phyloP scores from a whole-genome alignment of 2,329 filamentous ascomycete species.

The Sarocladium strictum region DNA sequence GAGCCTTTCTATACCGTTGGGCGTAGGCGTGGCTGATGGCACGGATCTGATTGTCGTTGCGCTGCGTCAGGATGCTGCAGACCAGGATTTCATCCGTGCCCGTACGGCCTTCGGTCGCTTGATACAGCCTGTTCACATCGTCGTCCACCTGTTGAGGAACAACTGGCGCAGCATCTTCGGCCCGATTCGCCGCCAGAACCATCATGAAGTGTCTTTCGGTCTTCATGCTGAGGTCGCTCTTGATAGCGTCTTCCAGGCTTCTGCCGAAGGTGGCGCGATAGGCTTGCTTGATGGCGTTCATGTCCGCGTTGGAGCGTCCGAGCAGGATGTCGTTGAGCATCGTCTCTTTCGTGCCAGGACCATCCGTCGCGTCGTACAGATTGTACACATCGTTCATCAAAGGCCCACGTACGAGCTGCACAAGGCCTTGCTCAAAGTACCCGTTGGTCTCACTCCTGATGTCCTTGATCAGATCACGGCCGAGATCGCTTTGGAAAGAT shows the following conservation, averaged over 20 bases:
- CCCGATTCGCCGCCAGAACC: constrained; percentile 66
- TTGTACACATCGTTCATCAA: constrained; percentile 69
- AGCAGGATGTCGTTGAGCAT: constrained; percentile 84
- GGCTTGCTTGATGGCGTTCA: constrained; percentile 75
- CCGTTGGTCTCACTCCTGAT: constrained; percentile 71
- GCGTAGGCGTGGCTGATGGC: constrained; percentile 74
- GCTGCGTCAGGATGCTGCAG: constrained; percentile 68
- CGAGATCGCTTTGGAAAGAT: constrained; percentile 59
- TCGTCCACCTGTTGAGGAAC: constrained; percentile 66
- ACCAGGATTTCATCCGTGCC: constrained; percentile 72
- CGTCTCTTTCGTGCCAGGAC: constrained; percentile 78
- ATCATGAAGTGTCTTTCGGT: constrained; percentile 82
- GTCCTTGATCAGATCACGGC: constrained; percentile 66
- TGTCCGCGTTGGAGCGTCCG: constrained; percentile 76
- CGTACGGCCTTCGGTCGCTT: constrained; percentile 65
- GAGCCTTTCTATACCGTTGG: constrained; percentile 60
- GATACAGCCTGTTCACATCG: constrained; percentile 72
- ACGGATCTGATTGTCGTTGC: constrained; percentile 77
- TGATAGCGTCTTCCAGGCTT: constrained; percentile 65
- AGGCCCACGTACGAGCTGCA: constrained; percentile 73
- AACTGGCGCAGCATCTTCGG: constrained; percentile 72
- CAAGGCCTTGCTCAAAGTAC: constrained; percentile 68
- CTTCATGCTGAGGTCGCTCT: constrained; percentile 75
- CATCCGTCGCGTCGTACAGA: constrained; percentile 66
- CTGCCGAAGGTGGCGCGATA: constrained; percentile 65